These are phyloP conservation scores for Torulaspora indica DNA, from an alignment of 805 yeast genomes.

Conservation along the genomic window DNA sequence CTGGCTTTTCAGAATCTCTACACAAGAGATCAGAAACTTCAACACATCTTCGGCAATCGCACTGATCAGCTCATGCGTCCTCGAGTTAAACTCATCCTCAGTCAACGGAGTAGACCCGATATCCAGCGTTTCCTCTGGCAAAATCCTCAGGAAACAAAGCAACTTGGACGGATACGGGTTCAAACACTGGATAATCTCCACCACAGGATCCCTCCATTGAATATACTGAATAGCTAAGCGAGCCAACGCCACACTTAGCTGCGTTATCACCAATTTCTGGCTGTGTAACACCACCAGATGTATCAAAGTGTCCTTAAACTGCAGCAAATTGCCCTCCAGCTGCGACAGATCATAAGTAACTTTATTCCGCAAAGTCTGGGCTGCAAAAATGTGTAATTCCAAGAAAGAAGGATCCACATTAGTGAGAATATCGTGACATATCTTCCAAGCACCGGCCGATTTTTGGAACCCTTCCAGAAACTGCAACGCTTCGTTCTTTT, in stretches of 20 bases:
- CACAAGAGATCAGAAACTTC: constrained; percentile 51
- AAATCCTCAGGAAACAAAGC: constrained; percentile 73
- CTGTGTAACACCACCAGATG: constrained; percentile 49
- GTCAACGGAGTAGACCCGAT: constrained; percentile 71
- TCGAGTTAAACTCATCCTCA: constrained; percentile 67
- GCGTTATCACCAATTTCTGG: constrained; percentile 67
- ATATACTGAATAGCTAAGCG: constrained; percentile 74
- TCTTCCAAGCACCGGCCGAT: constrained; percentile 74
- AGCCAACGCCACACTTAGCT: constrained; percentile 75
- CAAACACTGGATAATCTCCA: constrained; percentile 53
- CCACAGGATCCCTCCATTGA: constrained; percentile 66
- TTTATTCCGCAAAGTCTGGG: constrained; percentile 85
- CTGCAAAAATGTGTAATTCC: constrained; percentile 73
- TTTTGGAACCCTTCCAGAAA: constrained; percentile 81
- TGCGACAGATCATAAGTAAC: constrained; percentile 81
- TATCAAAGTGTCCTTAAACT: constrained; percentile 66
- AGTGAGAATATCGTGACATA: constrained; percentile 52
- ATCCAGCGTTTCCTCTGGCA: constrained; percentile 88
- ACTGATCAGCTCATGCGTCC: constrained; percentile 60
- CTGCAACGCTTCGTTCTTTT: constrained; percentile 43
- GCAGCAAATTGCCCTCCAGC: constrained; percentile 49
- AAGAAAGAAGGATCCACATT: constrained; percentile 32
- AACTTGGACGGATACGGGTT: constrained; percentile 43
- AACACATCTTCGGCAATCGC: constrained; percentile 67
- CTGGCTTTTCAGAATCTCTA: constrained; percentile 28